Conservation (phyloP, 2,329 filamentous ascomycete species). For the Botryotinia globosa region DNA sequence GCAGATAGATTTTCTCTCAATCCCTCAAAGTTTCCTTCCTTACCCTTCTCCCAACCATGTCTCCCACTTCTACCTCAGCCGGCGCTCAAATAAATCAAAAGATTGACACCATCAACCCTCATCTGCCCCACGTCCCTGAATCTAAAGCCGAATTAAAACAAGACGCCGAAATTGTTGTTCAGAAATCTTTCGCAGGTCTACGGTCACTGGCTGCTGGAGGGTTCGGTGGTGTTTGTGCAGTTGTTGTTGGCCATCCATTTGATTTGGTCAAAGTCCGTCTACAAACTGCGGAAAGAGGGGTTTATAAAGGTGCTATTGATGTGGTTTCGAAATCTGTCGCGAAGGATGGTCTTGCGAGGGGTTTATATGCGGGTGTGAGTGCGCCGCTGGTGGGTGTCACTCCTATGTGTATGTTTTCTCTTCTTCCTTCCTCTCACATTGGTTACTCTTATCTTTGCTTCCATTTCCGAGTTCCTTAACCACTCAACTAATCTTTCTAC, state of each 20-base stretch:
- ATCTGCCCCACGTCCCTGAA: slow-evolving; percentile 38
- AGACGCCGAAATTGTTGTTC: slow-evolving; percentile 32
- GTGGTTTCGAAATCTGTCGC: slow-evolving; percentile 87
- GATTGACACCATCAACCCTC: slow-evolving; percentile 32
- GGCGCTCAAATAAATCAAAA: slow-evolving; percentile 34
- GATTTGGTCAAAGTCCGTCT: slow-evolving; percentile 96
- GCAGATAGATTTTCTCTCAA: neutral
- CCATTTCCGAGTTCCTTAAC: neutral
- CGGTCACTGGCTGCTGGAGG: slow-evolving; percentile 86
- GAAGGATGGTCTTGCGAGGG: slow-evolving; percentile 74
- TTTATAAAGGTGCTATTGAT: slow-evolving; percentile 87
- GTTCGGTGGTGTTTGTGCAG: slow-evolving; percentile 90
- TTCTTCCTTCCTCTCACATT: neutral
- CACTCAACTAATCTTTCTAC: slow-evolving; percentile 17
- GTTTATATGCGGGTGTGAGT: slow-evolving; percentile 94
- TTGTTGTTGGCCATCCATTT: slow-evolving; percentile 93
- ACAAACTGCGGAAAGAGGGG: slow-evolving; percentile 91
- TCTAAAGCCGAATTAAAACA: slow-evolving; percentile 38
- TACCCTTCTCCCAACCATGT: neutral
- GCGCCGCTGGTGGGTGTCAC: slow-evolving; percentile 94
- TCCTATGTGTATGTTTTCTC: slow-evolving; percentile 81
- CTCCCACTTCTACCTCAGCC: slow-evolving; percentile 22
- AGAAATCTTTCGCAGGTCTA: slow-evolving; percentile 54
- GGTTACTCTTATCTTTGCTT: neutral
- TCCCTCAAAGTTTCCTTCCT: neutral